Conservation (phyloP, 2,329 filamentous ascomycete species). For the Fusarium sacchari region DNA sequence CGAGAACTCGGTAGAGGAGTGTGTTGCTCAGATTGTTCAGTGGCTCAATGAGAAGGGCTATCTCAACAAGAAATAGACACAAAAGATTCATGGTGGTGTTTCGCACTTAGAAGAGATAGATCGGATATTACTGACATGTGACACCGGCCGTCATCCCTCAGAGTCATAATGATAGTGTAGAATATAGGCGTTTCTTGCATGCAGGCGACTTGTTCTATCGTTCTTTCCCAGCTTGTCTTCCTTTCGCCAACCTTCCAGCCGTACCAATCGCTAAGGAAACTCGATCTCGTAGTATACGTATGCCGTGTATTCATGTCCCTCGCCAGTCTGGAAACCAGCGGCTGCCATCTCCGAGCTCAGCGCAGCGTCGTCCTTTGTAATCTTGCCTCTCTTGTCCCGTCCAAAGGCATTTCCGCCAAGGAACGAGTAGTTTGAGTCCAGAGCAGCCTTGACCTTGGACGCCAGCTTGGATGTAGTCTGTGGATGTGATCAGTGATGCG, state of each 20-base stretch:
- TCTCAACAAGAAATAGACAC: conserved; percentile 45
- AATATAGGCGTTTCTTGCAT: conserved; percentile 46
- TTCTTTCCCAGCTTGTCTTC: neutral
- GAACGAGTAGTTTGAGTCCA: conserved; percentile 89
- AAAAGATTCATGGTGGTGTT: conserved; percentile 15
- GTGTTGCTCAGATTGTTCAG: conserved; percentile 82
- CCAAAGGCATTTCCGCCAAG: conserved; percentile 94
- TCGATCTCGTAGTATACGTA: conserved; percentile 98
- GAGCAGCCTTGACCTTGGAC: conserved; percentile 79
- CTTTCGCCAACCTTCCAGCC: neutral
- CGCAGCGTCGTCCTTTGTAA: conserved; percentile 87
- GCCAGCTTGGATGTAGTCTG: conserved; percentile 85
- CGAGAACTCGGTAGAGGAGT: conserved; percentile 86
- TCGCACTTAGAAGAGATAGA: conserved; percentile 34
- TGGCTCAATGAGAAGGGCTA: conserved; percentile 78
- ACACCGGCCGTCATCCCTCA: conserved; percentile 36
- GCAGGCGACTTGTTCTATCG: conserved; percentile 29
- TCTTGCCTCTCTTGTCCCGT: conserved; percentile 90
- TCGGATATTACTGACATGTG: conserved; percentile 43
- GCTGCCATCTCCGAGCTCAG: conserved; percentile 86
- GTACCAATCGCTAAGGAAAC: conserved; percentile 59
- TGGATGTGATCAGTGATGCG: conserved; percentile 19
- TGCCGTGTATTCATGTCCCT: conserved; percentile 87
- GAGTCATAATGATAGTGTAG: conserved; percentile 38
- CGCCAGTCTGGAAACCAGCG: conserved; percentile 72